Conservation (phyloP, 2,329 filamentous ascomycete species). For the Nigrospora osmanthi region DNA sequence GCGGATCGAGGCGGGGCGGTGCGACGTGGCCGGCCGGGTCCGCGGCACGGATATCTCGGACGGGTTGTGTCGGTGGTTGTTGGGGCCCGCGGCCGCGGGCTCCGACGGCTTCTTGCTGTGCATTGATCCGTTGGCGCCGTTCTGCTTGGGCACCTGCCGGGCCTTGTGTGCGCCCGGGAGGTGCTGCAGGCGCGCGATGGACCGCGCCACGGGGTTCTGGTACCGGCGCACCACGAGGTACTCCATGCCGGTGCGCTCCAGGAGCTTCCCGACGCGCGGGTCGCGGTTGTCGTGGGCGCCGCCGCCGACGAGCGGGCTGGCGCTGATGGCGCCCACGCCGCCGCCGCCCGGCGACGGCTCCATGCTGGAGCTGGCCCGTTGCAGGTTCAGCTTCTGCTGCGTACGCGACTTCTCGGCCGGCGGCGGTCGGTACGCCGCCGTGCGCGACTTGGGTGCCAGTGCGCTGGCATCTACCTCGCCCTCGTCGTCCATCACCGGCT, state of each 20-base stretch:
- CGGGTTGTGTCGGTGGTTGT: not conserved
- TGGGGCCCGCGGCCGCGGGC: slow-evolving; percentile 5
- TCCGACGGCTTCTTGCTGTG: slow-evolving; percentile 19
- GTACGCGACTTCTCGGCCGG: slow-evolving; percentile 55
- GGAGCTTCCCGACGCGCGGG: slow-evolving; percentile 54
- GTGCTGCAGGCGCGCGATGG: slow-evolving; percentile 44
- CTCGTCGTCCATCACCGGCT: slow-evolving; percentile 23
- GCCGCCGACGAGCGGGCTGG: slow-evolving; percentile 41
- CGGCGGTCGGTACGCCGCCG: slow-evolving; percentile 27
- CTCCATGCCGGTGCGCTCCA: slow-evolving; percentile 64
- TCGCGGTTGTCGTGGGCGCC: slow-evolving; percentile 52
- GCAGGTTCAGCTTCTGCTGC: slow-evolving; percentile 69
- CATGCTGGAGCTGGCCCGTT: slow-evolving; percentile 64
- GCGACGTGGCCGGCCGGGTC: slow-evolving; percentile 22
- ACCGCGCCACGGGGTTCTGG: slow-evolving; percentile 62
- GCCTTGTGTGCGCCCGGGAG: slow-evolving; percentile 44
- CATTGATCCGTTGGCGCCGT: slow-evolving; percentile 25
- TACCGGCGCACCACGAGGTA: slow-evolving; percentile 68
- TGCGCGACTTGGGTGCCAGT: slow-evolving; percentile 35
- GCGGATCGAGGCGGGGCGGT: slow-evolving; percentile 26
- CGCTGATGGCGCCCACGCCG: slow-evolving; percentile 30
- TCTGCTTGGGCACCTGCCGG: slow-evolving; percentile 33
- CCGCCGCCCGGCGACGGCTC: slow-evolving; percentile 48
- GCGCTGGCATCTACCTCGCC: slow-evolving; percentile 30
- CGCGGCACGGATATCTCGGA: slow-evolving; percentile 7